Conservation (phyloP, 164 flowering plant genomes). For the grape (Vitis vinifera) region ASM3070453v1 NC_081817.1:809501-810000, state of each 20-base stretch:
- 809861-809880: not conserved
- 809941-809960: constrained; percentile 44
- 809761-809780: constrained; percentile 7
- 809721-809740: constrained; percentile 46
- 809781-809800: not conserved
- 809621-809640: constrained; percentile 33
- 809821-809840: not conserved
- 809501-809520: constrained; percentile 46
- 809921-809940: constrained; percentile 20
- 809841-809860: not conserved
- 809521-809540: constrained; percentile 34
- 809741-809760: constrained; percentile 40
- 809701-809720: constrained; percentile 54
- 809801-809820: not conserved
- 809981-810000: constrained; percentile 17
- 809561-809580: constrained; percentile 49
- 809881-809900: not conserved
- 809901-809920: not conserved
- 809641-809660: constrained; percentile 63
- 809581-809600: constrained; percentile 41
- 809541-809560: constrained; percentile 73
- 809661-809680: constrained; percentile 80
- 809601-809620: constrained; percentile 12
- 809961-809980: constrained; percentile 53
- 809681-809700: constrained; percentile 63